phyloP scores from a whole-genome alignment of 257 asterid species.

The Marsdenia floribunda region DNA sequence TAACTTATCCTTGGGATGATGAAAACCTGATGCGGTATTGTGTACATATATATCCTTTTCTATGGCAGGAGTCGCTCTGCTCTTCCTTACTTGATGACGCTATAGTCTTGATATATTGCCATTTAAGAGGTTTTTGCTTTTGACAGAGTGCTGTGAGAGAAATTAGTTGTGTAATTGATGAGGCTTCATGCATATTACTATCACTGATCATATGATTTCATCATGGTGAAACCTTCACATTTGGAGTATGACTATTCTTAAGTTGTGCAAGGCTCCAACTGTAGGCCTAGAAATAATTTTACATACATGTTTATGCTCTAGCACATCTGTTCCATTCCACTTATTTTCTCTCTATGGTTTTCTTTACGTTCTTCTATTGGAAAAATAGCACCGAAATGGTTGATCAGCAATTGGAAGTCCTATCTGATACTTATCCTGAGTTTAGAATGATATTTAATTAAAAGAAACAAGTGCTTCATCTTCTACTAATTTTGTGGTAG shows the following conservation, averaged over 20 bases:
- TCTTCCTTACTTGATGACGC: not conserved
- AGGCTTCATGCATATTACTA: not conserved
- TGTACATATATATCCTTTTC: not conserved
- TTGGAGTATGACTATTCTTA: not conserved
- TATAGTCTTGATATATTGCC: not conserved
- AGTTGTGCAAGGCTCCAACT: not conserved
- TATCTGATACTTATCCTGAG: not conserved
- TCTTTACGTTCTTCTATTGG: not conserved
- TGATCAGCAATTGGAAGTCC: not conserved
- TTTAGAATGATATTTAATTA: no score
- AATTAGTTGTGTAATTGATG: not conserved
- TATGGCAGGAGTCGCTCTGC: not conserved
- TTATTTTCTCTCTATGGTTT: not conserved
- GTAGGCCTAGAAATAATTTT: not conserved
- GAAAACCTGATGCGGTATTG: not conserved
- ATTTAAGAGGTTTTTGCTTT: not conserved
- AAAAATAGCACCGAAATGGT: not conserved
- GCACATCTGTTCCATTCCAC: not conserved
- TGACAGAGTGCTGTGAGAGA: not conserved
- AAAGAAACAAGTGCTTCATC: not conserved
- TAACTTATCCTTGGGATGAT: not conserved
- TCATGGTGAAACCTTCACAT: not conserved
- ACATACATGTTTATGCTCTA: not conserved
- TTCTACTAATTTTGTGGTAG: not conserved
- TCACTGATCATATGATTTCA: not conserved